Evolutionary conservation across 495 filamentous ascomycete genomes (phyloP).

Genomic region (Cudoniella acicularis): DNA sequence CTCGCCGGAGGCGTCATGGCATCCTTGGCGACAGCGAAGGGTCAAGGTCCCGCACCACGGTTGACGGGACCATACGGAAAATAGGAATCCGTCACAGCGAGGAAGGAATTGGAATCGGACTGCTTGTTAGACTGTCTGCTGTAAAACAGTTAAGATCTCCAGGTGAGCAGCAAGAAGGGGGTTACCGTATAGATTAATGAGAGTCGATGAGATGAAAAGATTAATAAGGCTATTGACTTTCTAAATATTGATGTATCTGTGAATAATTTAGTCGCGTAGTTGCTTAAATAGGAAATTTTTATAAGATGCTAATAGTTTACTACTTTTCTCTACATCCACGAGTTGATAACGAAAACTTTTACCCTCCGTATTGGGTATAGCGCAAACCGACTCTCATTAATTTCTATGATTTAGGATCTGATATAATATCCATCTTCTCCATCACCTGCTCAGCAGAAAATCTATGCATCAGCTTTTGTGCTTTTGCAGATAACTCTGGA

Average conservation of each 20-base stretch:
- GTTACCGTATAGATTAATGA: too few species aligned
- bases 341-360: too few species aligned
- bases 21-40: constrained; percentile 43
- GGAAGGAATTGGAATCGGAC: too few species aligned
- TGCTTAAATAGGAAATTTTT: too few species aligned
- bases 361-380: neutral
- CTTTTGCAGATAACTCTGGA: constrained; percentile 50
- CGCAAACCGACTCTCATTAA: neutral
- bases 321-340: too few species aligned
- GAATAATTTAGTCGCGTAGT: too few species aligned
- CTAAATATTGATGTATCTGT: too few species aligned
- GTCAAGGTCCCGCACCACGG: constrained; percentile 28
- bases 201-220: too few species aligned
- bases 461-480: constrained; percentile 79
- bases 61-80: constrained; percentile 30
- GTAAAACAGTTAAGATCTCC: neutral
- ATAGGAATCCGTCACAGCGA: constrained; percentile 17
- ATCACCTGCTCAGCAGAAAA: constrained; percentile 69
- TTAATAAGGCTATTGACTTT: too few species aligned
- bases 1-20: constrained; percentile 43
- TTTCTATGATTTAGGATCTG: constrained; percentile 31
- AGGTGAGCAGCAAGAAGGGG: too few species aligned
- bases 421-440: constrained; percentile 64
- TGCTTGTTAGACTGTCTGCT: too few species aligned
- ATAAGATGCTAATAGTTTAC: neutral